A percentile compares a stretch with the other conserved stretches of the same genome.
Conservation (phyloP, 805 yeast genomes). For the Candida hispaniensis region DNA sequence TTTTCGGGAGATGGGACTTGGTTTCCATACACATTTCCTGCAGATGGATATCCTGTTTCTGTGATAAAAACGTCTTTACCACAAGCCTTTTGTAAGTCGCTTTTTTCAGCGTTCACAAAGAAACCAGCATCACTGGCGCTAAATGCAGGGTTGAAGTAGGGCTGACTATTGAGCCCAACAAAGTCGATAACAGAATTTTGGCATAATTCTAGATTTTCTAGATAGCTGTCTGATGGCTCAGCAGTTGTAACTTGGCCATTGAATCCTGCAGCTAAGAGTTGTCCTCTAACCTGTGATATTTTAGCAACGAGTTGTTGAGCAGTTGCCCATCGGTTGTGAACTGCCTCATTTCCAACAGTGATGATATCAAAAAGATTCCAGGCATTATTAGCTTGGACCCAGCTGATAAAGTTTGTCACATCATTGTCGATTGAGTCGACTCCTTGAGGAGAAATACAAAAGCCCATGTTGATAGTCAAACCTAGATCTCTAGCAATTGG, state of each 20-base stretch:
- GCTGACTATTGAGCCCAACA: conserved; percentile 75
- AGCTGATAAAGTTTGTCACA: conserved; percentile 43
- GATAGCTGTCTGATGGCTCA: conserved; percentile 76
- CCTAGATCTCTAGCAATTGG: conserved; percentile 53
- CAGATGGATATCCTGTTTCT: conserved; percentile 84
- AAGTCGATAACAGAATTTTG: conserved; percentile 53
- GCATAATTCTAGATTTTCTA: conserved; percentile 57
- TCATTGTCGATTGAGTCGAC: conserved; percentile 56
- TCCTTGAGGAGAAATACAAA: conserved; percentile 64
- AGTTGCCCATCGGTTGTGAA: conserved; percentile 50
- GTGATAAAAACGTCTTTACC: conserved; percentile 48
- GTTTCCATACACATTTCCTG: conserved; percentile 58
- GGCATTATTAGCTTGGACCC: conserved; percentile 38
- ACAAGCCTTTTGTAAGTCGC: conserved; percentile 46
- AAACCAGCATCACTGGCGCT: conserved; percentile 60
- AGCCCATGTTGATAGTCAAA: conserved; percentile 70
- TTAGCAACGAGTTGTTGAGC: conserved; percentile 54
- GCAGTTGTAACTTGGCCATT: conserved; percentile 69
- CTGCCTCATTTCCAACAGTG: conserved; percentile 84
- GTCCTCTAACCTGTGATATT: conserved; percentile 50
- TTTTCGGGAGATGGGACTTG: conserved; percentile 62
- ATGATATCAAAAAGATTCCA: conserved; percentile 72
- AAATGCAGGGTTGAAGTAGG: conserved; percentile 61
- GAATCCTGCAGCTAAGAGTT: conserved; percentile 59
- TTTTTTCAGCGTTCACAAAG: conserved; percentile 55